These are phyloP conservation scores for Xylaria acuta DNA, from an alignment of 495 filamentous ascomycete genomes.

Conservation along the genomic window DNA sequence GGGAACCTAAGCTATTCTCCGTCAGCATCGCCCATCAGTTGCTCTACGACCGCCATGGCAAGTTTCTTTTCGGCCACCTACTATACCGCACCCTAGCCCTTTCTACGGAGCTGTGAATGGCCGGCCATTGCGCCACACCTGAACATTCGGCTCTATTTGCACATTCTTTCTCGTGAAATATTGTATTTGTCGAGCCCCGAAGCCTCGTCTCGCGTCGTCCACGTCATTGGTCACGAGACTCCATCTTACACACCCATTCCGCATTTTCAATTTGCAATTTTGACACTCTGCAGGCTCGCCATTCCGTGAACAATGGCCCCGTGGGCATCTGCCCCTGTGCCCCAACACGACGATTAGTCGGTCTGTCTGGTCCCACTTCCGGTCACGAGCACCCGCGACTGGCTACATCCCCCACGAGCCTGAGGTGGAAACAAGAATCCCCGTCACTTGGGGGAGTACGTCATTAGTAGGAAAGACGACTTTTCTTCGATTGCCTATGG, in stretches of 20 bases:
- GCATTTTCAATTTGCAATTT: constrained; percentile 6
- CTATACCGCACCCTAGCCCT: not conserved
- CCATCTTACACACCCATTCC: constrained; percentile 20
- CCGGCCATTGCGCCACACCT: not conserved
- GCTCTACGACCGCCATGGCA: not conserved
- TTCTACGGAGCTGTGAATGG: not conserved
- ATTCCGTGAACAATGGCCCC: constrained; percentile 1
- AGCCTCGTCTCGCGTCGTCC: constrained; percentile 10
- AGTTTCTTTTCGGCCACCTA: not conserved
- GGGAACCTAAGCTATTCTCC: not conserved
- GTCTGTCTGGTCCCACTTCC: constrained; percentile 21
- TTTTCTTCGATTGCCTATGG: not conserved
- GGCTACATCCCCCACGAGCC: constrained; percentile 20
- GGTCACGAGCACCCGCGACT: constrained; percentile 21
- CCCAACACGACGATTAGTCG: constrained; percentile 7
- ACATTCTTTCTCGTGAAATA: not conserved
- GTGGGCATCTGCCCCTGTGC: constrained; percentile 10
- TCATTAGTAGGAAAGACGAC: not conserved
- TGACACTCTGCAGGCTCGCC: constrained; percentile 13
- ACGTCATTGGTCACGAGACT: constrained; percentile 10
- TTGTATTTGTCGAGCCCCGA: not conserved
- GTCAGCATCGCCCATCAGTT: not conserved
- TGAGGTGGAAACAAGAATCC: not conserved
- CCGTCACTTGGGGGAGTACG: constrained; percentile 2
- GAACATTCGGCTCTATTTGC: not conserved